Base-by-base conservation (phyloP, 257 asterid species). In the Ilex asprella region DNA sequence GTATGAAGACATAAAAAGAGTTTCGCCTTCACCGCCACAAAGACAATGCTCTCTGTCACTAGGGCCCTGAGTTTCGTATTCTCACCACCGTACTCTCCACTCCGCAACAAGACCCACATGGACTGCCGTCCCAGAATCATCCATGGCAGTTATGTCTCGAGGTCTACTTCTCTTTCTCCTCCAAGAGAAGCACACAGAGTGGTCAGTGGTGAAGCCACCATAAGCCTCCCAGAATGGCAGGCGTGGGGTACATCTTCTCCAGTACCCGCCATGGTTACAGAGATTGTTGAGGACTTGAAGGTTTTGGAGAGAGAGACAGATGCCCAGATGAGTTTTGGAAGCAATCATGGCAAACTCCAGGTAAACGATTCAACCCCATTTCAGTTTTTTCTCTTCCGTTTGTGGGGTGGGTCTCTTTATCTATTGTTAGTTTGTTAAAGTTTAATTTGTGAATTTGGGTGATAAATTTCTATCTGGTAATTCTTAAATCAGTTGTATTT, bases 211-310 rank as follows among this genome's bases (percentile, higher is more conserved):
- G 85, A 72, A 56, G 56, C 84, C 66, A n/a, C 70, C 61, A 55
- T 93, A 30, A 82, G 87, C 77, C 74, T 81, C 2, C 71, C 81
- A 76, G 99, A 93, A 82, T 93, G 99, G 99, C 90, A 81, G 82
- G 82, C 82, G 44, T 93, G 97, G 97, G 99, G 97, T 15, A 69
- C 85, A 51, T 62, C 55, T 15, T 89, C 96, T 21, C 81, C 96
- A 56, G 81, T 93, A 14, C 99, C 99, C 9, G 69, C 82, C 5
- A 79, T 85, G 95, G 95, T 93, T 64, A 67, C 73, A 60, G 82
- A 82, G 79, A 86, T 89, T 58, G 81, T 93, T 63, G 74, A 68
- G 12, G 96, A 89, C 57, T 78, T 93, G 81, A 93, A 81, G 79
- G 84, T 87, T 59, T 66, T 93, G 83, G 89, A 85, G 60, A 68